phyloP scores from a whole-genome alignment of 2,329 filamentous ascomycete genomes.

The Monilinia vaccinii-corymbosi region DNA sequence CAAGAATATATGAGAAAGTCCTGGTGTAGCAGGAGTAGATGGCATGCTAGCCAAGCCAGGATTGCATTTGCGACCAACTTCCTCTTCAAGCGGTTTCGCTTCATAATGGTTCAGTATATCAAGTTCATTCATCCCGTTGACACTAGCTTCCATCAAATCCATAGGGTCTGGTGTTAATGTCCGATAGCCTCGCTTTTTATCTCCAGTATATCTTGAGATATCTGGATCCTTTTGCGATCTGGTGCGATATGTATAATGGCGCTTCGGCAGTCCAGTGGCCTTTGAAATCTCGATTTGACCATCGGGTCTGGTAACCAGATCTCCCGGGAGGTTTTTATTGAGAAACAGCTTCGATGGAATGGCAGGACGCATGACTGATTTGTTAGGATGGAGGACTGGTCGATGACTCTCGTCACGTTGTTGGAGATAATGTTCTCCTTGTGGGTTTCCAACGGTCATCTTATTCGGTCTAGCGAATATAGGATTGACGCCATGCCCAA shows the following conservation, averaged over 20 bases:
- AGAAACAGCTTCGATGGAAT: constrained; percentile 16
- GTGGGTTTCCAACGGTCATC: constrained; percentile 18
- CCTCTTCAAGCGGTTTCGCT: constrained; percentile 15
- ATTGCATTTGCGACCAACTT: constrained; percentile 14
- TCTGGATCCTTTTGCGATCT: not conserved
- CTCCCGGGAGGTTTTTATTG: not conserved
- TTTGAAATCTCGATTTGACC: not conserved
- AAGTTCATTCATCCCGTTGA: constrained; percentile 13
- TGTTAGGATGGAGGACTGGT: constrained; percentile 20
- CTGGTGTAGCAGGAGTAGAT: not conserved
- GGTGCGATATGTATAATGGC: constrained; percentile 3
- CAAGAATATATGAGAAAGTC: not conserved
- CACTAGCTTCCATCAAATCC: not conserved
- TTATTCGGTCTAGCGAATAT: constrained; percentile 24
- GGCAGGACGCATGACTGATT: constrained; percentile 15
- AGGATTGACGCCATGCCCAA: constrained; percentile 27
- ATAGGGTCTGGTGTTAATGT: constrained; percentile 4
- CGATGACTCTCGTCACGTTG: constrained; percentile 20
- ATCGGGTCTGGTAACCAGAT: not conserved
- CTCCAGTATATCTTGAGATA: constrained; percentile 2
- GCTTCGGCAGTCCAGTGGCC: not conserved
- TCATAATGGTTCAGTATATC: constrained; percentile 20
- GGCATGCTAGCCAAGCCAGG: constrained; percentile 25
- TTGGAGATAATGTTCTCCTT: constrained; percentile 16
- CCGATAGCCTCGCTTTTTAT: not conserved